Evolutionary conservation across 2,329 filamentous ascomycete species (phyloP).

Genomic region (Emmonsiellopsis sp.): DNA sequence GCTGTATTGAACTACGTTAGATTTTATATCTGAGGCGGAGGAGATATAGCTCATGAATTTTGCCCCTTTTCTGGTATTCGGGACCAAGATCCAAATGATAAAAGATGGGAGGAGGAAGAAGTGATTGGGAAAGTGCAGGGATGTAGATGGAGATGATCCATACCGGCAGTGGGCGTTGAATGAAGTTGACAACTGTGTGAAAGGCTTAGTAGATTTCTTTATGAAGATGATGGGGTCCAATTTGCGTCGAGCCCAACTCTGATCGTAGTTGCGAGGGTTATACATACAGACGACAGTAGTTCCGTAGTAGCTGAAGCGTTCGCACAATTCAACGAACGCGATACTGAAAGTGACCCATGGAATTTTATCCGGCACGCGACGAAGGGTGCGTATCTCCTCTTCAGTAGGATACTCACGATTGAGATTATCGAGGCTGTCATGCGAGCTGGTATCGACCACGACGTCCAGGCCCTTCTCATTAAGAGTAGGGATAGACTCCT

Average conservation of each 20-base stretch:
- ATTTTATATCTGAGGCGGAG: too few species aligned
- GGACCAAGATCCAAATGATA: too few species aligned
- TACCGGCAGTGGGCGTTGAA: constrained; percentile 45
- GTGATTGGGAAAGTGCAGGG: too few species aligned
- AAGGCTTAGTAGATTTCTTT: neutral
- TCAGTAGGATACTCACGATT: constrained; percentile 17
- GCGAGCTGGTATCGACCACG: constrained; percentile 4
- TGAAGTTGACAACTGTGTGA: constrained; percentile 50
- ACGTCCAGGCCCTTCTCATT: constrained; percentile 9
- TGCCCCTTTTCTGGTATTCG: too few species aligned
- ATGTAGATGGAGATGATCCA: too few species aligned
- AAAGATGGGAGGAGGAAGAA: too few species aligned
- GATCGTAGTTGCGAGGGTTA: neutral
- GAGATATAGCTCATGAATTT: too few species aligned
- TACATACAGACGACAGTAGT: constrained; percentile 54
- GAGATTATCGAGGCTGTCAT: constrained; percentile 11
- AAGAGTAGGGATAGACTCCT: neutral
- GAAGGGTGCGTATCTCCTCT: constrained; percentile 25
- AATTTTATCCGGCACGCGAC: constrained; percentile 35
- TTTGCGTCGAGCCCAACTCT: neutral
- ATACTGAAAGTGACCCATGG: constrained; percentile 59
- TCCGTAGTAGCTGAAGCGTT: constrained; percentile 71
- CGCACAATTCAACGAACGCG: constrained; percentile 63
- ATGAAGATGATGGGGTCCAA: neutral
- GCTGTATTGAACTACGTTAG: too few species aligned